Conservation (phyloP, 169 alveolate genomes). For the Eimeria acervulina region DNA sequence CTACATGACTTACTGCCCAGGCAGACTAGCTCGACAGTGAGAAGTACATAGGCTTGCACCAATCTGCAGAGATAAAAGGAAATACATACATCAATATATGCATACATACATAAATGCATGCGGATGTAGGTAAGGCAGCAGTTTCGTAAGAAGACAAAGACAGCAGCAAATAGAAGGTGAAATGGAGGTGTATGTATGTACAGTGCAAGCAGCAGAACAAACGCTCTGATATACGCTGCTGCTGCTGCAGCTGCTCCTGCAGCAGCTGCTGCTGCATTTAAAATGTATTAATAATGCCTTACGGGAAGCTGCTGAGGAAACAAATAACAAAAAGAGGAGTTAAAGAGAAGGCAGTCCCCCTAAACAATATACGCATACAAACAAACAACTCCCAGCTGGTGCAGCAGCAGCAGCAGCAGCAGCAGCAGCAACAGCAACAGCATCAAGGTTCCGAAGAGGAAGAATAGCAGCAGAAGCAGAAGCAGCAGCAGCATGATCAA, state of each 20-base stretch:
- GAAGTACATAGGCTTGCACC: slow-evolving; percentile 3
- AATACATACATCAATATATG: neutral
- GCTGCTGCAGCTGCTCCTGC: no score
- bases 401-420: neutral
- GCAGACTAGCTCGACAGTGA: slow-evolving; percentile 24
- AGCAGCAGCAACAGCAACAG: slow-evolving; percentile 29
- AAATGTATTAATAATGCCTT: neutral
- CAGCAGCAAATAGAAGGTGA: neutral
- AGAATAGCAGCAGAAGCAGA: neutral
- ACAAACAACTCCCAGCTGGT: neutral
- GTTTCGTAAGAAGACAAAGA: no score
- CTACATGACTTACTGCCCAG: neutral
- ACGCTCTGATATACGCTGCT: no score
- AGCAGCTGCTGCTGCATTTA: no score
- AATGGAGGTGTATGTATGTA: no score
- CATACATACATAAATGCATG: neutral
- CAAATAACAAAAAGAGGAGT: slow-evolving; percentile 41
- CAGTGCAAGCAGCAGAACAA: no score
- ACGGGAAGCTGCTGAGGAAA: slow-evolving; percentile 44
- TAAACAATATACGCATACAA: neutral
- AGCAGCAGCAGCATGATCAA: slow-evolving; percentile 38
- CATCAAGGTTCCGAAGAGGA: neutral
- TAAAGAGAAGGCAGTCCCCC: slow-evolving; percentile 11
- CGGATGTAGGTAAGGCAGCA: neutral
- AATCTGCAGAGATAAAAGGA: neutral